phyloP scores from a whole-genome alignment of 2,329 filamentous ascomycete genomes.

The Neonectria coccinea region DNA sequence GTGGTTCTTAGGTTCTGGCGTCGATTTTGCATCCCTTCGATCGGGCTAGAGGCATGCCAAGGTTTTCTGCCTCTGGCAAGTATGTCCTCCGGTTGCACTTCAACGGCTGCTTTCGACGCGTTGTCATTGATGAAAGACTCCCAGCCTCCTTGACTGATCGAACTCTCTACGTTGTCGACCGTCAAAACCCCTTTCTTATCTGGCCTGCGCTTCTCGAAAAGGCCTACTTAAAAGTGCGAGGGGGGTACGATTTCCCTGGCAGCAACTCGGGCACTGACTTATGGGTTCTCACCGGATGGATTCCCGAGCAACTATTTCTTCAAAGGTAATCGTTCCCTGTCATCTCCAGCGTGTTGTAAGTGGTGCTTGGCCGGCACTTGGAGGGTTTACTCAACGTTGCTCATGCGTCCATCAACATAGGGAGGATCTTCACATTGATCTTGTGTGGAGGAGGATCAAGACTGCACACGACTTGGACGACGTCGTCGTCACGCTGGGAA shows the following conservation, averaged over 20 bases:
- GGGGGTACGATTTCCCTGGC: conserved; percentile 96
- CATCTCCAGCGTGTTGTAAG: background rate
- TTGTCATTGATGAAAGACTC: conserved; percentile 89
- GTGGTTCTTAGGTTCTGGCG: conserved; percentile 69
- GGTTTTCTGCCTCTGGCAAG: conserved; percentile 81
- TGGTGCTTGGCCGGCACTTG: background rate
- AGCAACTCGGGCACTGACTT: conserved; percentile 97
- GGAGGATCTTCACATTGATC: conserved; percentile 80
- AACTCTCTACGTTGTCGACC: conserved; percentile 87
- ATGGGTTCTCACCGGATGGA: conserved; percentile 94
- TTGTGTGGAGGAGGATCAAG: conserved; percentile 82
- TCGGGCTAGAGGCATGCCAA: conserved; percentile 65
- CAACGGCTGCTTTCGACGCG: conserved; percentile 90
- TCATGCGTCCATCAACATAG: conserved; percentile 54
- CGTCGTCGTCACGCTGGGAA: conserved; percentile 90
- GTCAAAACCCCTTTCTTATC: conserved; percentile 81
- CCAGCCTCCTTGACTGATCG: conserved; percentile 81
- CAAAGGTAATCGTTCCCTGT: conserved; percentile 67
- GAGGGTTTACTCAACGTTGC: conserved; percentile 4
- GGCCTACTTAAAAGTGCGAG: conserved; percentile 93
- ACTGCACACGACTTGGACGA: conserved; percentile 81
- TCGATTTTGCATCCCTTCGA: conserved; percentile 83
- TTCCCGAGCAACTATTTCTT: conserved; percentile 93
- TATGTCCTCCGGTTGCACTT: conserved; percentile 95
- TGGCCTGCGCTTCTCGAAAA: conserved; percentile 97